A percentile compares a stretch with the other conserved stretches of the same genome.
These are phyloP conservation scores for Fistulifera solaris DNA, from an alignment of 108 stramenopile species.

Conservation along the genomic window DNA sequence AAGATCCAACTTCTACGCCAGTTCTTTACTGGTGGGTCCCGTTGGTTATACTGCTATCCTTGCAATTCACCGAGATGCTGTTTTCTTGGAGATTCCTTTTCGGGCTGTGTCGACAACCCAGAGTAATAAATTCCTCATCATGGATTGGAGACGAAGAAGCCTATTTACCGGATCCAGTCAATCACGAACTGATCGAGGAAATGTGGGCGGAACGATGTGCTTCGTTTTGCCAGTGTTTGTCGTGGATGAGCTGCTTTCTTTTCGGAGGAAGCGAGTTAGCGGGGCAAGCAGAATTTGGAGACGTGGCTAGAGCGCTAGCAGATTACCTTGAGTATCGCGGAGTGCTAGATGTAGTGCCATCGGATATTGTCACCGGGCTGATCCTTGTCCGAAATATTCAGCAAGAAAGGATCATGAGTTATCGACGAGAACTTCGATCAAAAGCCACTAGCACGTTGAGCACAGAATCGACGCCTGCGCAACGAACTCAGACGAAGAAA, in stretches of 20 bases:
- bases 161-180: neutral
- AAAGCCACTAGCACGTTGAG: neutral
- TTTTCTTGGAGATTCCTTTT: conserved; percentile 15
- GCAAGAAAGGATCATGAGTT: conserved; percentile 42
- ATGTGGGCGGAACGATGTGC: conserved; percentile 58
- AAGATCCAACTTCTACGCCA: neutral
- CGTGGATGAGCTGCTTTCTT: conserved; percentile 63
- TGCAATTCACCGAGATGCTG: conserved; percentile 24
- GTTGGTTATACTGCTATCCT: conserved; percentile 13
- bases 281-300: conserved; percentile 28
- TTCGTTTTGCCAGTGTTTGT: conserved; percentile 47
- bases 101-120: conserved; percentile 5
- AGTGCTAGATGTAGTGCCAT: conserved; percentile 68
- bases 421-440: conserved; percentile 26
- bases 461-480: neutral
- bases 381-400: conserved; percentile 70
- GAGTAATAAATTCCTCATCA: neutral
- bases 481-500: neutral
- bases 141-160: neutral
- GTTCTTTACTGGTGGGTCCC: conserved; percentile 19
- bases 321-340: conserved; percentile 77
- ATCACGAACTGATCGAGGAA: conserved; percentile 40
- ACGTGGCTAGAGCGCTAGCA: conserved; percentile 67
- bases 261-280: conserved; percentile 72
- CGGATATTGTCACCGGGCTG: conserved; percentile 68